Conservation (phyloP, 257 asterid genomes). For the Coffea canephora region DNA sequence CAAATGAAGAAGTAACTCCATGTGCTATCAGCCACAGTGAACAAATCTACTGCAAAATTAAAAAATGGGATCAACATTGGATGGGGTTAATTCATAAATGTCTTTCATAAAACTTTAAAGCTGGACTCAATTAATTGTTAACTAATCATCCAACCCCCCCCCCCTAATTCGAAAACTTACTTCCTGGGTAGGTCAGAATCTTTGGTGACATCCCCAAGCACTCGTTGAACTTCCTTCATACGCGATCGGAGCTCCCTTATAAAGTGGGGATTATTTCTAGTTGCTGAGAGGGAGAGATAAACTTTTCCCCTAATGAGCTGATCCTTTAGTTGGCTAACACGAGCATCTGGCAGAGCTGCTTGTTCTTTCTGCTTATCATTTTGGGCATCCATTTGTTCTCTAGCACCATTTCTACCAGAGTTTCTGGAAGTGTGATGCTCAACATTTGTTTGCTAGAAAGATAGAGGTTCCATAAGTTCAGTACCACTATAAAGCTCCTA, state of each 20-base stretch:
- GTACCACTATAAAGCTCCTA: background rate
- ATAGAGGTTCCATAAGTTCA: conserved; percentile 1
- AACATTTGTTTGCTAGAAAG: conserved; percentile 36
- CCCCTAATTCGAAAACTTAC: conserved; percentile 35
- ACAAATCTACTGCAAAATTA: background rate
- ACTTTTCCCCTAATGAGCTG: conserved; percentile 69
- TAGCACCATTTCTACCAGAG: conserved; percentile 34
- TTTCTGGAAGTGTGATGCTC: conserved; percentile 35
- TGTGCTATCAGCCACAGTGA: background rate
- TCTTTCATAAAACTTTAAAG: background rate
- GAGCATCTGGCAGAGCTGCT: conserved; percentile 46
- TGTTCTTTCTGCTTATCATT: conserved; percentile 42
- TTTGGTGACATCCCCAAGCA: conserved; percentile 75
- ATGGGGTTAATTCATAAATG: background rate
- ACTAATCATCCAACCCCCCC: background rate
- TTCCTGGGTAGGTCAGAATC: conserved; percentile 79
- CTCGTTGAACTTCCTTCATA: conserved; percentile 71
- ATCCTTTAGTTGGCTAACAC: conserved; percentile 72
- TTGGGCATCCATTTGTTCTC: conserved; percentile 38
- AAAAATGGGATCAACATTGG: background rate
- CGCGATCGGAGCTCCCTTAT: conserved; percentile 83
- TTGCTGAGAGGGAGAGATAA: conserved; percentile 73
- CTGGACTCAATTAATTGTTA: background rate
- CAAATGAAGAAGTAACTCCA: background rate
- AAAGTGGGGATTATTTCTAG: conserved; percentile 71